A percentile compares a stretch with the other conserved stretches of the same genome.
Conservation (phyloP, 73 alveolate species). For the Paramecium pentaurelia region DNA sequence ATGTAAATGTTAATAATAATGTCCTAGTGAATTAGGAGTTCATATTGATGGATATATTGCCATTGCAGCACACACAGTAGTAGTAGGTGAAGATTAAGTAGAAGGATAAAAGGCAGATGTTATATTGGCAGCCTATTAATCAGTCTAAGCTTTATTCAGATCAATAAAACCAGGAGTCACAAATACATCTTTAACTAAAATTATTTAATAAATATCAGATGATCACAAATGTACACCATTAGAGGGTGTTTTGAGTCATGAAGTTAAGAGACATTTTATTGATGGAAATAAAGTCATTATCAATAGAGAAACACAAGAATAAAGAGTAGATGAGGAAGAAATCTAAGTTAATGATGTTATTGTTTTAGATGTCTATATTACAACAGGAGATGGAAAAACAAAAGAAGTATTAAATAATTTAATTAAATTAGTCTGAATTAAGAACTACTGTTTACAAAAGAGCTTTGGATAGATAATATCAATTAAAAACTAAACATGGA, state of each 20-base stretch:
- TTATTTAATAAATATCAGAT: slow-evolving; percentile 77
- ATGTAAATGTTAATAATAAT: slow-evolving; percentile 54
- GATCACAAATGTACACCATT: slow-evolving; percentile 77
- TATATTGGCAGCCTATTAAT: slow-evolving; percentile 91
- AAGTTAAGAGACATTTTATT: slow-evolving; percentile 93
- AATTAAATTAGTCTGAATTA: slow-evolving; percentile 65
- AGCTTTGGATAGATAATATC: slow-evolving; percentile 80
- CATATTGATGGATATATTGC: slow-evolving; percentile 94
- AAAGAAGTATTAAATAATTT: slow-evolving; percentile 59
- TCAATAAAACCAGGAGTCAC: slow-evolving; percentile 72
- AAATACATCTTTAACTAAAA: slow-evolving; percentile 78
- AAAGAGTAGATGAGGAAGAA: slow-evolving; percentile 90
- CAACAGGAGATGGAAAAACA: slow-evolving; percentile 94
- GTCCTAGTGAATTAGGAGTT: slow-evolving; percentile 76
- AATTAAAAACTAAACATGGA: slow-evolving; percentile 74
- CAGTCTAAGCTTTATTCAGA: slow-evolving; percentile 92
- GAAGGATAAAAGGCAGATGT: slow-evolving; percentile 94
- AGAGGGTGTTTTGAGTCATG: slow-evolving; percentile 95
- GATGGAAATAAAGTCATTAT: slow-evolving; percentile 95
- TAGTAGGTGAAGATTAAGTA: slow-evolving; percentile 71
- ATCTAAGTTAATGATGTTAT: slow-evolving; percentile 93
- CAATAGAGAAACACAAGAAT: slow-evolving; percentile 86
- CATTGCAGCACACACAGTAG: slow-evolving; percentile 85
- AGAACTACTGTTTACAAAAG: slow-evolving; percentile 97
- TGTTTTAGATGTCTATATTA: slow-evolving; percentile 80